Percentiles rank a stretch among this genome's conserved stretches.
Evolutionary conservation across 2,329 filamentous ascomycete genomes (phyloP).

Genomic region (Phialocephala sp.): DNA sequence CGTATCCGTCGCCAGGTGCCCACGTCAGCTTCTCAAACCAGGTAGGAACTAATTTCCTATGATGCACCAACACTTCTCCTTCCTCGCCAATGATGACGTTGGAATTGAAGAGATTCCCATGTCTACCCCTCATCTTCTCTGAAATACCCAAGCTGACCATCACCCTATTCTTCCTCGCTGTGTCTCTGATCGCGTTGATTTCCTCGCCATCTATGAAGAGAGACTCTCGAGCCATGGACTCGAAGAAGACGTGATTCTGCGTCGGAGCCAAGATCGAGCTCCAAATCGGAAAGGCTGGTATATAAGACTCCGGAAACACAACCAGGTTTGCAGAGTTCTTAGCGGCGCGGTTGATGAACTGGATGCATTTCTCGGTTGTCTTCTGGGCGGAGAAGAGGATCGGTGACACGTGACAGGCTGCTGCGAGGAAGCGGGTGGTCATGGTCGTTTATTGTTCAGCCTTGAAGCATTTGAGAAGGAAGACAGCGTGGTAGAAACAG

Average conservation of each 20-base stretch:
- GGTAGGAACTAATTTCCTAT: conserved; percentile 60
- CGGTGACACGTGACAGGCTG: conserved; percentile 49
- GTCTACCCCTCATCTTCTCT: conserved; percentile 51
- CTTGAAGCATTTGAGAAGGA: neutral
- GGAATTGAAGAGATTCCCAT: conserved; percentile 56
- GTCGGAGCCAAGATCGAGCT: conserved; percentile 52
- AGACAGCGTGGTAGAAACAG: neutral
- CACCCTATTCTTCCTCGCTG: conserved; percentile 46
- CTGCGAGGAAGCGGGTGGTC: conserved; percentile 19
- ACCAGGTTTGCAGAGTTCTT: conserved; percentile 53
- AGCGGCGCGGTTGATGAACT: conserved; percentile 52
- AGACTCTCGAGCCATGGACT: conserved; percentile 51
- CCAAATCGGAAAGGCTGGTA: conserved; percentile 61
- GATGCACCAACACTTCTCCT: conserved; percentile 55
- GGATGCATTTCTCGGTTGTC: conserved; percentile 54
- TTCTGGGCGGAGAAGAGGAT: conserved; percentile 52
- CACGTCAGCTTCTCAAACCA: conserved; percentile 63
- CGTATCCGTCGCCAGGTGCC: conserved; percentile 57
- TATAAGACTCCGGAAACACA: conserved; percentile 59
- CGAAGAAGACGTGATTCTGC: conserved; percentile 57
- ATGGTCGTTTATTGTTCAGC: neutral
- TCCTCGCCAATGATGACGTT: conserved; percentile 53
- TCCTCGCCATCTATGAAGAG: conserved; percentile 54
- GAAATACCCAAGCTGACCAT: conserved; percentile 57
- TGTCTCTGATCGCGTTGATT: conserved; percentile 47